phyloP scores from a whole-genome alignment of 305 asterid species.

The Nicotiana rustica region DNA sequence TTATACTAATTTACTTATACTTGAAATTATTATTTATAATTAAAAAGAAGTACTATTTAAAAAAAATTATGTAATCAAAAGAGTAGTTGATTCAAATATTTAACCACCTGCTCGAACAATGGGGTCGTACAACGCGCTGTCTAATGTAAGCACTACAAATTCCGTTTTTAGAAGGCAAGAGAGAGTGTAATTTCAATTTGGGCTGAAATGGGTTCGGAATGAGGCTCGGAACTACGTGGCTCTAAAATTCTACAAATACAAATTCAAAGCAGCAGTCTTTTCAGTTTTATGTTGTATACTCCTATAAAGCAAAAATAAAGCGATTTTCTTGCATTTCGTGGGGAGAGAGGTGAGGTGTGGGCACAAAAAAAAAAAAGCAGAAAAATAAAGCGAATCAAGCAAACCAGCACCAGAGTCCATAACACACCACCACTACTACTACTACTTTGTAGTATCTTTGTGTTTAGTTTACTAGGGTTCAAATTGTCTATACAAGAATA shows the following conservation, averaged over 20 bases:
- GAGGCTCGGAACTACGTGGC: constrained; percentile 24
- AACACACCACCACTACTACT: background rate
- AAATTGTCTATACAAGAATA: background rate
- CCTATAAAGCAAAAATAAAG: constrained; percentile 29
- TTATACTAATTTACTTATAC: too few relatives aligned
- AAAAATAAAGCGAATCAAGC: constrained; percentile 5
- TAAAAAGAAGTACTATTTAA: too few relatives aligned
- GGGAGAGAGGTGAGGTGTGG: constrained; percentile 27
- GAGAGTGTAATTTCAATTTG: too few relatives aligned
- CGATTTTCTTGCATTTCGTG: constrained; percentile 35
- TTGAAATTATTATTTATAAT: background rate
- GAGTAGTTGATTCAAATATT: background rate
- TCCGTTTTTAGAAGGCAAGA: background rate
- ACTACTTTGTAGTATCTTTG: background rate
- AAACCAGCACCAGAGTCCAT: background rate
- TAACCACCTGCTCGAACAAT: constrained; percentile 16
- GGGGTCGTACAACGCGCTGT: constrained; percentile 23
- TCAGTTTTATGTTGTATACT: background rate
- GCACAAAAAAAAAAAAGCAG: background rate
- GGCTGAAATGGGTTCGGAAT: background rate
- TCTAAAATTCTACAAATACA: background rate
- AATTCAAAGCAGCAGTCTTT: constrained; percentile 1
- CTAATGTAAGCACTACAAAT: background rate
- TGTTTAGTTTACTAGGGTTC: background rate
- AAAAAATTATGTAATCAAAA: background rate